phyloP scores from a whole-genome alignment of 169 alveolate species.

The Cryptosporidium baileyi region DNA sequence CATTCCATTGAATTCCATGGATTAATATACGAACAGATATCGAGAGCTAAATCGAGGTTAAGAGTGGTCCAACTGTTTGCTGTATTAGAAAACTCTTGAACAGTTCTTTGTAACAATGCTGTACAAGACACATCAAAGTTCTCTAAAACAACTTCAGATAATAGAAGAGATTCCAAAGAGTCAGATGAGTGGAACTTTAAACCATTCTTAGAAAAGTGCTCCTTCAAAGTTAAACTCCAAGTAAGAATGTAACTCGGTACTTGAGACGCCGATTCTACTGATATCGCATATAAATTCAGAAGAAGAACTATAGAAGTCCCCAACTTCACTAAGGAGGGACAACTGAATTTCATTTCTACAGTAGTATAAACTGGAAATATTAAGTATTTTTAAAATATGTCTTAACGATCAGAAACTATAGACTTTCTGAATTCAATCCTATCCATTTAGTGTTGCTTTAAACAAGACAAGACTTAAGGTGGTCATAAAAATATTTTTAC shows the following conservation, averaged over 20 bases:
- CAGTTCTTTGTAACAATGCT: neutral
- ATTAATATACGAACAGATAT: slow-evolving; percentile 24
- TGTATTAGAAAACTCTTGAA: neutral
- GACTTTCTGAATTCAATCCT: no score
- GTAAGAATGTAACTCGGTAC: neutral
- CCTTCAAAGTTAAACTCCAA: neutral
- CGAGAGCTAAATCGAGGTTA: slow-evolving; percentile 33
- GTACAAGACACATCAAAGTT: slow-evolving; percentile 46
- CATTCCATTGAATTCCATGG: slow-evolving; percentile 70
- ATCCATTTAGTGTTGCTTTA: no score
- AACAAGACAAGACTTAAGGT: no score
- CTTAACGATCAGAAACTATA: no score
- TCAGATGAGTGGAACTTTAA: neutral
- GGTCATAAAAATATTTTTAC: no score
- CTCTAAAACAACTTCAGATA: neutral
- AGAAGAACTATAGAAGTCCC: no score
- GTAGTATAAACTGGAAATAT: no score
- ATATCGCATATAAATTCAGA: neutral
- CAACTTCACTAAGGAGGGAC: neutral
- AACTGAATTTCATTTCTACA: neutral
- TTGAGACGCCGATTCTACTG: neutral
- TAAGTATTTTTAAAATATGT: no score
- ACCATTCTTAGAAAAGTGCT: neutral
- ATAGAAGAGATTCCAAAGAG: neutral
- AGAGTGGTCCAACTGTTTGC: neutral